phyloP scores from a whole-genome alignment of 2,329 filamentous ascomycete species.

The Colletotrichum lindemuthianum region DNA sequence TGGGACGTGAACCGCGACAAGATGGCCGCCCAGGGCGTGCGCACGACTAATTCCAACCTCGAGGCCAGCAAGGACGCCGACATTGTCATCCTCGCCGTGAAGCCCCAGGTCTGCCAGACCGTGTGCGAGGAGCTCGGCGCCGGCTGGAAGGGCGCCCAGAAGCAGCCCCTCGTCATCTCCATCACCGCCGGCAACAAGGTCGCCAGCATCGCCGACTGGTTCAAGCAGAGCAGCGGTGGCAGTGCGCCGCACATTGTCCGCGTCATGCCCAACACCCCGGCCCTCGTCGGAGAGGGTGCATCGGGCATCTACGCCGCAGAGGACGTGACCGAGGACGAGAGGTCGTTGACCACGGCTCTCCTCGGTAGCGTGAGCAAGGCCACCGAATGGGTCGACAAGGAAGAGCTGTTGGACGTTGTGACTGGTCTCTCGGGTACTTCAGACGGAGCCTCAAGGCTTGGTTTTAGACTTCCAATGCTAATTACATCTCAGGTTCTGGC shows the following conservation, averaged over 20 bases:
- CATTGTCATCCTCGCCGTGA: conserved; percentile 60
- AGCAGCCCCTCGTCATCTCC: conserved; percentile 57
- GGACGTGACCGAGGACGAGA: conserved; percentile 54
- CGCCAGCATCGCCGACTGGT: conserved; percentile 54
- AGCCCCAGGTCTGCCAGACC: conserved; percentile 59
- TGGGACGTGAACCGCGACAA: conserved; percentile 64
- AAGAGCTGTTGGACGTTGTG: conserved; percentile 61
- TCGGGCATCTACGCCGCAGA: conserved; percentile 57
- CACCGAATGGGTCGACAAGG: conserved; percentile 60
- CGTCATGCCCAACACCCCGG: conserved; percentile 64
- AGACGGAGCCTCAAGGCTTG: background rate
- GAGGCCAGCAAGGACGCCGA: conserved; percentile 56
- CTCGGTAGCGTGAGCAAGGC: conserved; percentile 58
- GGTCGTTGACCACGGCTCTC: conserved; percentile 52
- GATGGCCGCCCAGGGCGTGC: conserved; percentile 56
- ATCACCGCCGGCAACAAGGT: conserved; percentile 62
- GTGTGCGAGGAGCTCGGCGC: conserved; percentile 59
- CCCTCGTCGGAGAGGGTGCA: conserved; percentile 60
- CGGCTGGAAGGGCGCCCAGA: conserved; percentile 39
- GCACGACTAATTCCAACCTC: conserved; percentile 56
- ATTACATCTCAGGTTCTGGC: conserved; percentile 52
- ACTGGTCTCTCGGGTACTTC: conserved; percentile 59
- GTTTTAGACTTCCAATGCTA: background rate
- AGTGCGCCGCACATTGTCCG: conserved; percentile 56
- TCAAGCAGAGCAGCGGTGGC: conserved; percentile 47